These are phyloP conservation scores for Penicillium sp. DNA, from an alignment of 2,329 filamentous ascomycete species.

Conservation along the genomic window DNA sequence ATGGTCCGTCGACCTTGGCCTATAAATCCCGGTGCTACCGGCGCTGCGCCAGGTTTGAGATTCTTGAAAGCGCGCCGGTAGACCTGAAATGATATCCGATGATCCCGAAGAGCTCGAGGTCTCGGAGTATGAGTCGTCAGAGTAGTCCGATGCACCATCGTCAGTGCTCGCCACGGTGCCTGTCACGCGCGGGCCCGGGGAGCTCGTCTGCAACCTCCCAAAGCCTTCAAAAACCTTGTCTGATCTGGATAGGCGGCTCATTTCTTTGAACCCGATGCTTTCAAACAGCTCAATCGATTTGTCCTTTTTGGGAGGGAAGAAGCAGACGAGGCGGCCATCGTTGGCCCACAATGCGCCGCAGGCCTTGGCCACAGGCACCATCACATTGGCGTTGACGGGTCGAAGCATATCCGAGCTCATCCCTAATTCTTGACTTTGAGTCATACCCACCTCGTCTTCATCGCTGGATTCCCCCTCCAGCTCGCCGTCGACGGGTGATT, in stretches of 20 bases:
- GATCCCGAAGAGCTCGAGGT: constrained; percentile 50
- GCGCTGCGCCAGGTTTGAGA: constrained; percentile 48
- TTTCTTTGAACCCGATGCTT: constrained; percentile 43
- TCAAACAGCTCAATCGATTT: constrained; percentile 47
- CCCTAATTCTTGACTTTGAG: constrained; percentile 40
- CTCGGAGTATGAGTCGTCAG: constrained; percentile 52
- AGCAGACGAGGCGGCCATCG: constrained; percentile 53
- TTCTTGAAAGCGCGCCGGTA: constrained; percentile 46
- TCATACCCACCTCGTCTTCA: constrained; percentile 58
- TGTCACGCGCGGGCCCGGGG: constrained; percentile 42
- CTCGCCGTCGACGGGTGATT: constrained; percentile 37
- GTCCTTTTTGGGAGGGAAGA: constrained; percentile 50
- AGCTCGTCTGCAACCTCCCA: constrained; percentile 51
- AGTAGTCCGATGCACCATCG: constrained; percentile 43
- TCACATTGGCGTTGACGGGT: constrained; percentile 55
- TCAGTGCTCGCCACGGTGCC: constrained; percentile 37
- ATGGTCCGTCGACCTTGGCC: constrained; percentile 44
- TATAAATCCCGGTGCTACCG: constrained; percentile 51
- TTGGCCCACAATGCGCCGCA: constrained; percentile 54
- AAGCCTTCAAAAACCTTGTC: constrained; percentile 59
- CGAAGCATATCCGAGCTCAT: constrained; percentile 49
- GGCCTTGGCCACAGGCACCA: constrained; percentile 57
- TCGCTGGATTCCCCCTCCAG: constrained; percentile 69
- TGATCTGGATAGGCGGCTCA: constrained; percentile 43
- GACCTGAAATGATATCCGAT: constrained; percentile 39